Percentiles rank a stretch among this genome's conserved stretches.
These are phyloP conservation scores for Cryptococcus jaspeensis DNA, from an alignment of 1,284 basidiomycete species.

Conservation along the genomic window DNA sequence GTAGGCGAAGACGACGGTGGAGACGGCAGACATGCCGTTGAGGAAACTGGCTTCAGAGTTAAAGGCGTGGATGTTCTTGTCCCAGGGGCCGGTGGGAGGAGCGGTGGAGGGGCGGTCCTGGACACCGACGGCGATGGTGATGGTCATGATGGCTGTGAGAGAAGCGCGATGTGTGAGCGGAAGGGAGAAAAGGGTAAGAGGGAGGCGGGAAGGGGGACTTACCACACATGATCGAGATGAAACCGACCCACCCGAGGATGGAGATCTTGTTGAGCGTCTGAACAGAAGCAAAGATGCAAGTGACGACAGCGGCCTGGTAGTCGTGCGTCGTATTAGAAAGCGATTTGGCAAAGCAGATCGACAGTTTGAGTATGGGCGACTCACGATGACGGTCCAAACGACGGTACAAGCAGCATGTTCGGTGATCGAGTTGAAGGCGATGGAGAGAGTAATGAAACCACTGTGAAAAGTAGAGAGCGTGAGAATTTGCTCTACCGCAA, in stretches of 20 bases:
- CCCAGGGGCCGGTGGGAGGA: slow-evolving; percentile 28
- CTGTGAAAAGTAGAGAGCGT: slow-evolving; percentile 3
- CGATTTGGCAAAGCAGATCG: not conserved
- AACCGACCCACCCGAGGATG: slow-evolving; percentile 46
- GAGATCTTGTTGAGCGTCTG: slow-evolving; percentile 46
- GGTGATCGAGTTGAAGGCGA: slow-evolving; percentile 51
- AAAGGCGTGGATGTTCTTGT: slow-evolving; percentile 30
- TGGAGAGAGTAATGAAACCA: slow-evolving; percentile 40
- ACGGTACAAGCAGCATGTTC: slow-evolving; percentile 47
- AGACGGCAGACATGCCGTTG: slow-evolving; percentile 44
- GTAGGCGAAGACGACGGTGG: slow-evolving; percentile 43
- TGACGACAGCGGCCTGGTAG: slow-evolving; percentile 27
- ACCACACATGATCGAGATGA: slow-evolving; percentile 32
- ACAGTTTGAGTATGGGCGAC: not conserved
- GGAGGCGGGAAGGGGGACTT: not conserved
- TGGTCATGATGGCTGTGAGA: slow-evolving; percentile 34
- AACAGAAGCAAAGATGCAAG: slow-evolving; percentile 30
- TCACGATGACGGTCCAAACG: slow-evolving; percentile 40
- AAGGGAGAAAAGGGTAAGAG: too few species aligned
- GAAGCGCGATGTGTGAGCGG: too few species aligned
- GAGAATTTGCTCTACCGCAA: too few species aligned
- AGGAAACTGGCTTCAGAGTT: slow-evolving; percentile 34
- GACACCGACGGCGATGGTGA: slow-evolving; percentile 50
- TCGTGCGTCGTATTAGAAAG: too few species aligned
- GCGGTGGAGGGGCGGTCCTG: slow-evolving; percentile 40